Base-by-base conservation (phyloP, 139 green algal species). In the Mychonastes homosphaera region DNA sequence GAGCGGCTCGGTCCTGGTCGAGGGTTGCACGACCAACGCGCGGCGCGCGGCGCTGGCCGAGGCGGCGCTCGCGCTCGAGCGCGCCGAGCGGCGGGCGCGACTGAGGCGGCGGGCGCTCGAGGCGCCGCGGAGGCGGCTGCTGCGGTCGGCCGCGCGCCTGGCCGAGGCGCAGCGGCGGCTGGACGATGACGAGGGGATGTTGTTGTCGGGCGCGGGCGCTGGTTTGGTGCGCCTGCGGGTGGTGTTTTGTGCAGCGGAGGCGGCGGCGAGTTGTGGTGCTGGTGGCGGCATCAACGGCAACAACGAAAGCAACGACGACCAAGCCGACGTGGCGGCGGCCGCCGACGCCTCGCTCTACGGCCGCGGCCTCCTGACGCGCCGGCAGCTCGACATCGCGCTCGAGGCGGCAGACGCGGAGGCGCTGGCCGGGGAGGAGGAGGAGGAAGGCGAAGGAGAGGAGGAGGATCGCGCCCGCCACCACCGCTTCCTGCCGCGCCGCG, bases 341-440 rank as follows among this genome's bases (percentile, higher is more conserved):
- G n/a, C n/a, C n/a, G n/a, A n/a, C n/a, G n/a, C n/a, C n/a, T n/a
- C n/a, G n/a, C n/a, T n/a, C n/a, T n/a, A n/a, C n/a, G n/a, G n/a
- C n/a, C n/a, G n/a, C n/a, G n/a, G n/a, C n/a, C n/a, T 65, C 7
- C 49, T 83, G 4, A 75, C 76, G 0, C 56, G 76, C 10, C 64
- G 73, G 34, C 62, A 65, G 27, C 69, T 84, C 18, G 76, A 84
- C 55, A 58, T 65, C 12, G 52, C 69, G 58, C 66, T 84, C 23
- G 59, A 80, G 44, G 52, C 73, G 26, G 72, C 72, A 12, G 76
- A 84, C 40, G 48, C 63, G 44, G 76, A 80, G 30, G 53, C 33
- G 5, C 65, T 80, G 24, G 40, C 56, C 1, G 76, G 69, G 0
- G 63, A 80, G 63, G 65, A 68, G 0, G 48, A 48, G 0, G 57